phyloP scores from a whole-genome alignment of 2,329 filamentous ascomycete genomes.

The Penicillium sp. region DNA sequence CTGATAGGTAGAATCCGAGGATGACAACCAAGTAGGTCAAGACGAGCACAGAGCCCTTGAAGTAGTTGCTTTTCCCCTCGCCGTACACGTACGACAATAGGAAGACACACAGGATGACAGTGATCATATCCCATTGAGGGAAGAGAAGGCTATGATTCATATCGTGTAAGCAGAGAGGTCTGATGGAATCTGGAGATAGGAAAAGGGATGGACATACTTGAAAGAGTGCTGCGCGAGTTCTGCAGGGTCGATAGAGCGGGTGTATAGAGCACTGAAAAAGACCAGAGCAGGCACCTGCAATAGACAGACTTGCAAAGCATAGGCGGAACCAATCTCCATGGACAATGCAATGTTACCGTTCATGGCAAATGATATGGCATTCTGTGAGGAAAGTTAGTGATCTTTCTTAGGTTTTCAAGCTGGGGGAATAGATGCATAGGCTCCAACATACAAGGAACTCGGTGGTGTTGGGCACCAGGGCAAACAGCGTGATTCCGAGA shows the following conservation, averaged over 20 bases:
- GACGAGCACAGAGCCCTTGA: slow-evolving; percentile 95
- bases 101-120: slow-evolving; percentile 93
- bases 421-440: background rate
- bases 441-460: slow-evolving; percentile 78
- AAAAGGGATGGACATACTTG: slow-evolving; percentile 44
- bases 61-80: slow-evolving; percentile 99
- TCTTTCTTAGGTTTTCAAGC: background rate
- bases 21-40: slow-evolving; percentile 91
- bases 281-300: slow-evolving; percentile 92
- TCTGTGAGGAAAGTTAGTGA: slow-evolving; percentile 53
- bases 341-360: slow-evolving; percentile 98
- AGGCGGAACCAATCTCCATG: slow-evolving; percentile 98
- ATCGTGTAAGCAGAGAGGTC: background rate
- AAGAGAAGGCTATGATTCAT: slow-evolving; percentile 69
- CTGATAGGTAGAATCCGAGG: slow-evolving; percentile 85
- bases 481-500: slow-evolving; percentile 92
- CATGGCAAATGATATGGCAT: slow-evolving; percentile 99
- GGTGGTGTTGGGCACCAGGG: slow-evolving; percentile 94
- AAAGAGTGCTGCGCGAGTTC: slow-evolving; percentile 55
- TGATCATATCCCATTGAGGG: slow-evolving; percentile 99
- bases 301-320: slow-evolving; percentile 92
- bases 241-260: slow-evolving; percentile 54
- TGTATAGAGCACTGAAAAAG: slow-evolving; percentile 80
- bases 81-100: slow-evolving; percentile 96
- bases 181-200: background rate